A percentile compares a stretch with the other conserved stretches of the same genome.
phyloP scores from a whole-genome alignment of 805 yeast genomes.

The Hanseniaspora lachancei region DNA sequence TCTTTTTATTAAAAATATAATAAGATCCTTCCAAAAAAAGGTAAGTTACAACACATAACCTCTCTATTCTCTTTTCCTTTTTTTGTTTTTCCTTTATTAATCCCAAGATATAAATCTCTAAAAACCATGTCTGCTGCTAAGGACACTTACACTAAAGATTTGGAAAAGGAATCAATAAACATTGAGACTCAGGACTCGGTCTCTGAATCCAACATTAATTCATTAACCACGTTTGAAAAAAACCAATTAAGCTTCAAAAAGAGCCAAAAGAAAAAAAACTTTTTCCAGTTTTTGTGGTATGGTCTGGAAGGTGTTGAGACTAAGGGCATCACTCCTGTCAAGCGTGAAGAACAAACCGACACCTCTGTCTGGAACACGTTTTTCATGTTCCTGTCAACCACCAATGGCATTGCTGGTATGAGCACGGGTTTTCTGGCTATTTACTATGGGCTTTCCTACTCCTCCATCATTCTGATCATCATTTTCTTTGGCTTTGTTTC shows the following conservation, averaged over 20 bases:
- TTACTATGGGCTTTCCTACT: constrained; percentile 55
- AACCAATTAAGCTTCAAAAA: background rate
- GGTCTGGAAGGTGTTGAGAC: constrained; percentile 18
- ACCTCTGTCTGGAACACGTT: constrained; percentile 27
- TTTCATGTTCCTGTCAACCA: constrained; percentile 87
- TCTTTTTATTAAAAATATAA: too few species aligned
- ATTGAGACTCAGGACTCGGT: background rate
- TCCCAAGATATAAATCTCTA: background rate
- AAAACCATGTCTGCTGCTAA: background rate
- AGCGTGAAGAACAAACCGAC: constrained; percentile 52
- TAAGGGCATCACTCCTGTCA: constrained; percentile 32
- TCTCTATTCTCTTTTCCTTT: too few species aligned
- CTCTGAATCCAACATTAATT: background rate
- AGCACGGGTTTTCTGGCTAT: constrained; percentile 59
- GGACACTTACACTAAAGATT: background rate
- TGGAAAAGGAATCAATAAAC: background rate
- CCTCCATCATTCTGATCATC: constrained; percentile 53
- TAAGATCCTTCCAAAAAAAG: too few species aligned
- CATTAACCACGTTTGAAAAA: background rate
- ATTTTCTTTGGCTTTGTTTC: constrained; percentile 67
- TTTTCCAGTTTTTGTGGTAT: background rate
- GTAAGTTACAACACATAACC: too few species aligned
- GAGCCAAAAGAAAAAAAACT: background rate
- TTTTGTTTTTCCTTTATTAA: too few species aligned
- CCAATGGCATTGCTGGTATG: constrained; percentile 75